Percentiles rank a stretch among this genome's conserved stretches.
Conservation (phyloP, 306 rosid species). For the Trichosanthes cucumerina region DNA sequence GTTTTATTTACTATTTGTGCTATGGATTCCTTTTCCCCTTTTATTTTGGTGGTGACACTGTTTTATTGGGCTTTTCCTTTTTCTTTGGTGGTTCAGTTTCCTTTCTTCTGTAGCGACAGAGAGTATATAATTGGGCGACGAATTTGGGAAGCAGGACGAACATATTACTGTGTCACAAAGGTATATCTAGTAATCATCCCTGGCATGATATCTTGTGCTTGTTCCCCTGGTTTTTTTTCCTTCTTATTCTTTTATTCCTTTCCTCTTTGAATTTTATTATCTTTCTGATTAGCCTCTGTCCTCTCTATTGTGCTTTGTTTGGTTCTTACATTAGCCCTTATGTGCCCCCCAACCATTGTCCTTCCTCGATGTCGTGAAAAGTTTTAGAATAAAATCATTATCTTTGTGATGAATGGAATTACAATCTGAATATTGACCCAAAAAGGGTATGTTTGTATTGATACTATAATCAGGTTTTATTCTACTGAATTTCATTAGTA, state of each 20-base stretch:
- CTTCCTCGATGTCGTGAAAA: not conserved
- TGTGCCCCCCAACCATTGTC: not conserved
- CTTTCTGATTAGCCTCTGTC: not conserved
- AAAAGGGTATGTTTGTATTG: not conserved
- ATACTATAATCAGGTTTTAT: not conserved
- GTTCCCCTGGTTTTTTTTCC: not conserved
- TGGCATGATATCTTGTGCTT: not conserved
- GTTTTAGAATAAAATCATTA: not conserved
- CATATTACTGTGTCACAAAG: slow-evolving; percentile 53
- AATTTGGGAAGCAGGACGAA: slow-evolving; percentile 45
- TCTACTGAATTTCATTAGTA: not conserved
- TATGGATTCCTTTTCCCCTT: not conserved
- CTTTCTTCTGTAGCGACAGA: slow-evolving; percentile 52
- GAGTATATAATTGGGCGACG: slow-evolving; percentile 49
- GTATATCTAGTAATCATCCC: slow-evolving; percentile 7
- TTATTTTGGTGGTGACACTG: not conserved
- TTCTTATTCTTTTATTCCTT: not conserved
- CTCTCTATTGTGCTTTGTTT: not conserved
- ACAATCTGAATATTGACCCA: not conserved
- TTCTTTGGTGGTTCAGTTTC: slow-evolving; percentile 33
- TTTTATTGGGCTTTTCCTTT: not conserved
- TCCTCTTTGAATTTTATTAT: not conserved
- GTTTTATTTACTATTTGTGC: not conserved
- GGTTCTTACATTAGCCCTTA: not conserved
- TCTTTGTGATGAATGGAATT: not conserved